Conservation (phyloP, 2,329 filamentous ascomycete genomes). For the Tolypocladium guangdongense region DNA sequence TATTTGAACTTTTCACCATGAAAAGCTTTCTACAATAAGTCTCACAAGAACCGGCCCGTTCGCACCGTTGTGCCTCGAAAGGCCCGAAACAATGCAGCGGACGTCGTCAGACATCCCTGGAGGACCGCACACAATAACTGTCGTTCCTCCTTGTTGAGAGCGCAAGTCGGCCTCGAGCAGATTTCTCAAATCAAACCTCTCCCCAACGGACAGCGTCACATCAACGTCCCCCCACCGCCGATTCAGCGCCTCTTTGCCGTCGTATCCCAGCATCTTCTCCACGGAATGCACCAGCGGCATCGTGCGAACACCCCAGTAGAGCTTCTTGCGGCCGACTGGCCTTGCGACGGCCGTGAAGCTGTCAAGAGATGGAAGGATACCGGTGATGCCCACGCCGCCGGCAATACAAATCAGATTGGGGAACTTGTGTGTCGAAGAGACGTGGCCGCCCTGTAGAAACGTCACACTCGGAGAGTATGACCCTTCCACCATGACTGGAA, state of each 20-base stretch:
- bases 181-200: constrained; percentile 8
- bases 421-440: constrained; percentile 5
- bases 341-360: constrained; percentile 3
- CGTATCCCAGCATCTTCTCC: constrained; percentile 7
- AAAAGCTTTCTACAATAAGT: constrained; percentile 7
- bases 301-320: constrained; percentile 12
- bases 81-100: constrained; percentile 5
- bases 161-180: constrained; percentile 8
- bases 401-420: constrained; percentile 18
- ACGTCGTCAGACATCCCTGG: constrained; percentile 12
- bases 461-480: constrained; percentile 8
- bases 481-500: constrained; percentile 12
- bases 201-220: constrained; percentile 10
- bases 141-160: constrained; percentile 6
- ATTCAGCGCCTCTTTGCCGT: constrained; percentile 1
- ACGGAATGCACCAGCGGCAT: constrained; percentile 11
- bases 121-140: constrained; percentile 13
- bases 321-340: constrained; percentile 7
- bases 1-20: not conserved
- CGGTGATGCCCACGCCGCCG: constrained; percentile 19
- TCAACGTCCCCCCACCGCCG: constrained; percentile 8
- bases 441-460: constrained; percentile 6
- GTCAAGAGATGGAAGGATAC: constrained; percentile 13
- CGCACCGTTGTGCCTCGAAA: constrained; percentile 2
- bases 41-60: constrained; percentile 5